phyloP scores from a whole-genome alignment of 192 early-diverging fungal species.

The Haplosporangium gracile region DNA sequence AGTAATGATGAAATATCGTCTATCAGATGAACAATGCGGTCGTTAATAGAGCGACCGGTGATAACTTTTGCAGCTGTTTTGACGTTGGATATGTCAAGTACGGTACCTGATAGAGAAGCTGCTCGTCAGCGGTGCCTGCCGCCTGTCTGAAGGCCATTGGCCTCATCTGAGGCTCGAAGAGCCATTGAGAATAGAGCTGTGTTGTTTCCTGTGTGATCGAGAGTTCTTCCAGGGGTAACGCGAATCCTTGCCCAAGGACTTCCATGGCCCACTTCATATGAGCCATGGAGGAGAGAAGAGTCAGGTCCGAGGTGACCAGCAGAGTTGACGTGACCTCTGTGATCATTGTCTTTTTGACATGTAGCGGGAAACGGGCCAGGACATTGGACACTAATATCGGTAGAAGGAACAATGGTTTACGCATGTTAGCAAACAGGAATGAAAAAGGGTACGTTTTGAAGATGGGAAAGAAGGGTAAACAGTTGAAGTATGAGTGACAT shows the following conservation, averaged over 20 bases:
- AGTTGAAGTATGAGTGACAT: constrained; percentile 3
- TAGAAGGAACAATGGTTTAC: background rate
- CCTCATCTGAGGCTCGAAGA: constrained; percentile 71
- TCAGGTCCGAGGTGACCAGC: constrained; percentile 65
- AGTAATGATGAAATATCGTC: constrained; percentile 84
- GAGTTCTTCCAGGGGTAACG: constrained; percentile 82
- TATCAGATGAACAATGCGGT: constrained; percentile 42
- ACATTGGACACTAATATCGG: constrained; percentile 75
- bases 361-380: constrained; percentile 74
- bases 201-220: constrained; percentile 73
- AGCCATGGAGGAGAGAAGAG: constrained; percentile 75
- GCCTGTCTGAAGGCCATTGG: constrained; percentile 71
- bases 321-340: constrained; percentile 73
- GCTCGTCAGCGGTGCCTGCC: constrained; percentile 65
- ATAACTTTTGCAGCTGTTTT: background rate
- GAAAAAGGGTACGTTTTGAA: background rate
- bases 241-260: constrained; percentile 86
- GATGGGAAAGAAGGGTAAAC: background rate
- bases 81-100: too few species aligned
- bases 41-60: background rate
- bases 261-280: constrained; percentile 92
- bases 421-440: background rate
- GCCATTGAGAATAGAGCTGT: constrained; percentile 83
- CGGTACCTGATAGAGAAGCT: constrained; percentile 78
- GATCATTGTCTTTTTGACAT: constrained; percentile 73